These are phyloP conservation scores for Trichoderma sp. DNA, from an alignment of 2,329 filamentous ascomycete species.

Conservation along the genomic window DNA sequence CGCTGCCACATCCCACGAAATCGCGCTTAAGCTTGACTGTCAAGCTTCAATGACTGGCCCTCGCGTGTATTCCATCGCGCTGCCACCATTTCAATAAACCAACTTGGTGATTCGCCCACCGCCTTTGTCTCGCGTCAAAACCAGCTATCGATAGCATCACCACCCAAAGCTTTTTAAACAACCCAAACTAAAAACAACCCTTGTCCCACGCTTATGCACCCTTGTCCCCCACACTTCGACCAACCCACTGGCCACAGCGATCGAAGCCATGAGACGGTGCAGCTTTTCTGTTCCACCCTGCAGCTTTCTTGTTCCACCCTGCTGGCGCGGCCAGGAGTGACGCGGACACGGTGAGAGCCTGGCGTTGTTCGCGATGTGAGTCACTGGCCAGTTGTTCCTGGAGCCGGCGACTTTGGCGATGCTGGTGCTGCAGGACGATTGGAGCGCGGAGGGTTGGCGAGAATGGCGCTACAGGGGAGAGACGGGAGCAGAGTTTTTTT, in stretches of 20 bases:
- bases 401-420: constrained; percentile 11
- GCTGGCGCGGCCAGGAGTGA: constrained; percentile 20
- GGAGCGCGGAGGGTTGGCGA: constrained; percentile 3
- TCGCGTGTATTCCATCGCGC: neutral
- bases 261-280: constrained; percentile 21
- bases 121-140: neutral
- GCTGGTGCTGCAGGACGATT: constrained; percentile 17
- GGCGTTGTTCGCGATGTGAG: constrained; percentile 22
- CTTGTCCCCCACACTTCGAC: neutral
- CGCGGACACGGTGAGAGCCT: constrained; percentile 23
- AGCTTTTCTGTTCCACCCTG: neutral
- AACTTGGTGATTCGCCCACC: neutral
- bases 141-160: neutral
- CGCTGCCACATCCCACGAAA: neutral
- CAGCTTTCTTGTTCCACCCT: neutral
- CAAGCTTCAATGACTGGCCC: neutral
- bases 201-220: constrained; percentile 15
- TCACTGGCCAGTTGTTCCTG: constrained; percentile 28
- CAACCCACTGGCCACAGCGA: constrained; percentile 25
- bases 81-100: neutral
- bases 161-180: neutral
- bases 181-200: neutral
- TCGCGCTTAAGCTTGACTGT: constrained; percentile 6
- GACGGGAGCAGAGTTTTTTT: neutral
- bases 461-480: neutral